These are phyloP conservation scores for Ophiostoma australiae DNA, from an alignment of 2,329 filamentous ascomycete species.

Conservation along the genomic window DNA sequence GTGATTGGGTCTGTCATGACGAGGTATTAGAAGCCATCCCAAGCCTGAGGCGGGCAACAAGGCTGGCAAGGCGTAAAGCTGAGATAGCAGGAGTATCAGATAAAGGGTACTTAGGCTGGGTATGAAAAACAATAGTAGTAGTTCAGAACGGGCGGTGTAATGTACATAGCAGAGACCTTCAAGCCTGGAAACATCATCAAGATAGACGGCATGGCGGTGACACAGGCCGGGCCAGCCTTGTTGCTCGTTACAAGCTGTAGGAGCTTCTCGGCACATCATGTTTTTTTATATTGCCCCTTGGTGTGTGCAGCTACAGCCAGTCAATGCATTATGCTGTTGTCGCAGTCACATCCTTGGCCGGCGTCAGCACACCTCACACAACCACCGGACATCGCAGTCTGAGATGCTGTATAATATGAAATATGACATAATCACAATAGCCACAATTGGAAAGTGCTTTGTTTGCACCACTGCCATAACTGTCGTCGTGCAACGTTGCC, in stretches of 20 bases:
- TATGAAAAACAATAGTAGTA: too few relatives aligned
- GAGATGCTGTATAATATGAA: background rate
- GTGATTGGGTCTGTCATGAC: too few relatives aligned
- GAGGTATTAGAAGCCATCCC: too few relatives aligned
- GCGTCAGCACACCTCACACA: background rate
- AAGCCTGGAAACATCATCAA: background rate
- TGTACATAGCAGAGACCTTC: background rate
- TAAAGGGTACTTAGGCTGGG: too few relatives aligned
- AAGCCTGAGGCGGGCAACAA: background rate
- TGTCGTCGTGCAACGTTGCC: conserved; percentile 4
- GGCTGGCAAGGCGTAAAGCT: background rate
- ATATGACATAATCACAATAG: background rate
- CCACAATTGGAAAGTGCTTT: background rate
- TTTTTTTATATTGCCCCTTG: background rate
- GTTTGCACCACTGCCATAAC: background rate
- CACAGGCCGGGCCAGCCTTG: background rate
- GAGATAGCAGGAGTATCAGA: background rate
- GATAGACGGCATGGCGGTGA: background rate
- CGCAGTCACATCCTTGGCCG: background rate
- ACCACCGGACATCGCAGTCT: background rate
- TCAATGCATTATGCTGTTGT: background rate
- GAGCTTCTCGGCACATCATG: background rate
- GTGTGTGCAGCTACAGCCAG: background rate
- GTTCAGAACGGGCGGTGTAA: too few relatives aligned
- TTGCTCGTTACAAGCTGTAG: background rate